phyloP scores from a whole-genome alignment of 2,329 filamentous ascomycete genomes.

The Aspergillus uvarum region DNA sequence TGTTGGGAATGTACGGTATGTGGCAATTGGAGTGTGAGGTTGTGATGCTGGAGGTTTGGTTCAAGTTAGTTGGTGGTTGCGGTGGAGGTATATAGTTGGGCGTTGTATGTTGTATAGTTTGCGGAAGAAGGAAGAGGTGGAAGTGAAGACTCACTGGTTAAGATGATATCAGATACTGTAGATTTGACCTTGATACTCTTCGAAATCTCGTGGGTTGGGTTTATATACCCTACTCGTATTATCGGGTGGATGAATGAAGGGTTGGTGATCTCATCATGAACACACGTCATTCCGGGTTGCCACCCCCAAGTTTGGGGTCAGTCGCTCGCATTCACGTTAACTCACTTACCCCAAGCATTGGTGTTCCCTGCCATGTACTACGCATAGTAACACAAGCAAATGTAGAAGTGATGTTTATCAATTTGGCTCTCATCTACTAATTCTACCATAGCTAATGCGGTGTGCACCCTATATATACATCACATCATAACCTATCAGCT shows the following conservation, averaged over 20 bases:
- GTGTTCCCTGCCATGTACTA: too few species aligned
- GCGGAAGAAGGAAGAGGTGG: too few species aligned
- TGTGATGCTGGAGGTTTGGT: neutral
- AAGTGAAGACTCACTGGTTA: neutral
- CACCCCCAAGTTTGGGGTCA: neutral
- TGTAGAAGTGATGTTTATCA: neutral
- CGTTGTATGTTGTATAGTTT: neutral
- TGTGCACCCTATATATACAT: neutral
- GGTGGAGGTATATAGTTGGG: neutral
- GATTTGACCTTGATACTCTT: too few species aligned
- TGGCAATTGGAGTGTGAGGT: neutral
- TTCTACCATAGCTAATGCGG: neutral
- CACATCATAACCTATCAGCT: neutral
- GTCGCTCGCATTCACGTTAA: neutral
- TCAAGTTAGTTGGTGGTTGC: neutral
- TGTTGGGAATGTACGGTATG: too few species aligned
- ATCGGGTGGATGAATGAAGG: neutral
- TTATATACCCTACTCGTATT: neutral
- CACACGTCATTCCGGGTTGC: slow-evolving; percentile 1
- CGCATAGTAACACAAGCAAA: neutral
- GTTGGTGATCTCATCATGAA: slow-evolving; percentile 8
- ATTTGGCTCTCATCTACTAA: neutral
- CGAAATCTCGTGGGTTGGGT: neutral
- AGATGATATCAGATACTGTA: too few species aligned
- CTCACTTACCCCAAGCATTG: too few species aligned